Percentiles rank a stretch among this genome's conserved stretches.
These are phyloP conservation scores for Punica granatum DNA, from an alignment of 345 rosid species.

Conservation along the genomic window DNA sequence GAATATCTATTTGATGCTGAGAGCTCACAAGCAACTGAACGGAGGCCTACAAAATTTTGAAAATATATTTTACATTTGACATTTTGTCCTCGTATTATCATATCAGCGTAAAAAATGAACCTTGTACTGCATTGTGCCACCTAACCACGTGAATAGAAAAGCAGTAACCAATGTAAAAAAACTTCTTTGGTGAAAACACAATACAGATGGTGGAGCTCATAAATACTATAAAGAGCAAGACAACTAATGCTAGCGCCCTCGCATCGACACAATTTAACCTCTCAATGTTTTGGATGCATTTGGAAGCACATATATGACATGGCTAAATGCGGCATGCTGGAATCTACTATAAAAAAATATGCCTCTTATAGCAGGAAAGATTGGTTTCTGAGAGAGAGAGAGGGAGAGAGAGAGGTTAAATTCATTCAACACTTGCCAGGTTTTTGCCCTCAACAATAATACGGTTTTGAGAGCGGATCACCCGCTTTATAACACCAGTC, in stretches of 20 bases:
- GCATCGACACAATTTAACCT: not conserved
- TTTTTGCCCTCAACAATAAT: conserved; percentile 85
- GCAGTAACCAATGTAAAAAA: not conserved
- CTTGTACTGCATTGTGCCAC: not conserved
- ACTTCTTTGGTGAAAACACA: not conserved
- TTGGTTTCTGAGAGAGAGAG: not conserved
- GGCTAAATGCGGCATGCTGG: not conserved
- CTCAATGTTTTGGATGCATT: not conserved
- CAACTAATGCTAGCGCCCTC: not conserved
- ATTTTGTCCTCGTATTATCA: not conserved
- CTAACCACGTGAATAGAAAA: not conserved
- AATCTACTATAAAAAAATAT: too few relatives aligned
- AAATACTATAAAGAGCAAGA: not conserved
- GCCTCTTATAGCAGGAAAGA: not conserved
- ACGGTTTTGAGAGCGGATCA: conserved; percentile 79
- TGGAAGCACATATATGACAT: not conserved
- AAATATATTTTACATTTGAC: not conserved
- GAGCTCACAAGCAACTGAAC: not conserved
- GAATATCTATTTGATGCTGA: too few relatives aligned
- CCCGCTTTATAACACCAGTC: conserved; percentile 63
- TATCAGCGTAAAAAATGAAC: not conserved
- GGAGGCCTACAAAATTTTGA: not conserved
- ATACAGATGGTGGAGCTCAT: not conserved
- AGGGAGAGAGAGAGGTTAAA: not conserved
- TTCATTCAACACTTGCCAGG: conserved; percentile 37